Evolutionary conservation across 495 filamentous ascomycete genomes (phyloP), one percentile per base, ranked within the genome.

Genomic region (Penicillium coprophilum): DNA sequence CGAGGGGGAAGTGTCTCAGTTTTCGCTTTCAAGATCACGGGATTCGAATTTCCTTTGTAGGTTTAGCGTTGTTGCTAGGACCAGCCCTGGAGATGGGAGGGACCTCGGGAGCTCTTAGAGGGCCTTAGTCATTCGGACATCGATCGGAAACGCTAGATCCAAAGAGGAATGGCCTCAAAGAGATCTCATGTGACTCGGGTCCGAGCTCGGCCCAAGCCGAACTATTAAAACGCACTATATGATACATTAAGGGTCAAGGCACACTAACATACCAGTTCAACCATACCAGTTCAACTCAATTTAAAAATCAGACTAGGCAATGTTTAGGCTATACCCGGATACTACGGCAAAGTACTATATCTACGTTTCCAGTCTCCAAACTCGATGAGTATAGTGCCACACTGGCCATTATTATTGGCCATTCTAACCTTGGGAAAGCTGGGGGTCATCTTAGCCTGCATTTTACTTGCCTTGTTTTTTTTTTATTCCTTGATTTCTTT

Each of bases 1-100:
- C 58, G 55, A 62, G 55, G 62, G 55, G 59, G 55, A 19, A 28
- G 31, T 54, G 52, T 54, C 52, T 54, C 52, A 54, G 41, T n/a
- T 38, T 46, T 54, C 31, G 41, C 20, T 24, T 34, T 54, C 20
- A 46, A 46, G 38, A 31, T 65, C 63, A 65, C 63, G 56, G 53
- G 63, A 57, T 24, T 52, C n/a, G 20, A 34, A 39, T 49, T 58
- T 3, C 56, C 44, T 44, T 34, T 43, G 43, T 49, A 8, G 54
- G 56, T 4, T 43, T 63, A 58, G 61, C 50, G 41, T 36, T 4
- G 19, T 39, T 54, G 52, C 52, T 39, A 28, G 52, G 50, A 5
- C 24, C 24, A 3, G 24, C n/a, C n/a, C n/a, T n/a, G n/a, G n/a
- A n/a, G n/a, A n/a, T n/a, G n/a, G n/a, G n/a, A n/a, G 24, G 24